Base-by-base conservation (phyloP, 2,329 filamentous ascomycete species). In the Anthostomella pinea region DNA sequence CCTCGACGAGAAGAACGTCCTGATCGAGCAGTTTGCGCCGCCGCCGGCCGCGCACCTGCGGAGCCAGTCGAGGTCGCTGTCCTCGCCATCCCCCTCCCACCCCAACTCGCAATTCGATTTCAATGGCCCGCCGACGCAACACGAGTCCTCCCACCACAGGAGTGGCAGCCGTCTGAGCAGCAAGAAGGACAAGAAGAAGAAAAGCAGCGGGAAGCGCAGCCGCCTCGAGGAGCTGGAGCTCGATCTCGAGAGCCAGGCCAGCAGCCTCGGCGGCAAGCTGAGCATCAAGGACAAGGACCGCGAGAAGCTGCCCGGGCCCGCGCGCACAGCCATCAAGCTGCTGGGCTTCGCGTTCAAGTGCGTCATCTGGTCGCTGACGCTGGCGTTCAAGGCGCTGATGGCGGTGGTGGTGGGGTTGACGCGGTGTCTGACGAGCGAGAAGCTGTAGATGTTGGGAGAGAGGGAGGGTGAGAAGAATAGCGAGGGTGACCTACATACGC, bases 191-290 rank as follows among this genome's bases (percentile, higher is more conserved):
- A 60, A 32, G 14, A 60, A 57, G 35, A 57, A 52, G 24, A 53
- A 58, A 34, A 56, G 59, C 30, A 53, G 55, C 30, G 63, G 46
- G 50, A 62, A 59, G 48, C 57, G 59, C 36, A 57, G 57, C 22
- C 69, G 66, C 46, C 68, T 76, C 53, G 74, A 81, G 47, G 70
- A 74, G 49, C 74, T 81, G 39, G 79, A 77, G 56, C 62, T 82
- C 23, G 79, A 83, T 47, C 57, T 83, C 5, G 79, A 82, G 60
- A 83, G 78, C 53, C 79, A 83, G 58, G 64, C 67, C 6, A 69
- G 67, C 35, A 73, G 69, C 45, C 51, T 68, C 11, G 59, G 60
- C 33, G 63, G 72, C 52, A 59, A 69, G 51, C 53, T 64, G 45
- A 56, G 64, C 25, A 52, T 58, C 35, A 65, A 64, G 46, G 54